Base-by-base conservation (phyloP, 2,329 filamentous ascomycete species). In the Monosporascus ibericus region DNA sequence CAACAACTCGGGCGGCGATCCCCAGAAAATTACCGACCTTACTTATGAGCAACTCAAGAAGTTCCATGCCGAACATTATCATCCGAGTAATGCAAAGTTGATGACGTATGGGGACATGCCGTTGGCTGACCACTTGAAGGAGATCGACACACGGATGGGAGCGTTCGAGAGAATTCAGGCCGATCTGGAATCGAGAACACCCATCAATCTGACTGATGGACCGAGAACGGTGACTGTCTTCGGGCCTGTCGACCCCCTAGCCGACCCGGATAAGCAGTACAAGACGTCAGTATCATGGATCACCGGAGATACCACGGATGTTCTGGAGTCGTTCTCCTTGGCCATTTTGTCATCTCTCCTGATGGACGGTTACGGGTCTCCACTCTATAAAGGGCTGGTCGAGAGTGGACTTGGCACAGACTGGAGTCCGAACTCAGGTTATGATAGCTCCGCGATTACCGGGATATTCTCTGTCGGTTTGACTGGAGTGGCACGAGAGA, bases 261-360 rank as follows among this genome's bases (percentile, higher is more conserved):
- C 92, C 27, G 89, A 91, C 51, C 80, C 85, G 39, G 88, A 94
- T 63, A 88, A 90, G 65, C 94, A 99, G 68, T 88, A 84, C 72
- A 97, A 97, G 72, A 96, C 91, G 0, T 97, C 92, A 0, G 82
- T 92, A 0, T 95, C 92, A 1, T 99, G 94, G 94, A 77, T 95
- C 30, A 86, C 91, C 67, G 90, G 91, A 40, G 87, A 96, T 60
- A 87, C 89, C 0, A 82, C 84, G 1, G 82, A 99, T 62, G 79
- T 94, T 6, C 75, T 95, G 1, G 92, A 99, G 69, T 91, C 89
- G 0, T 97, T 97, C 68, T 90, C 90, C 0, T 71, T 96, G 5
- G 84, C 87, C 3, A 78, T 99, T 8, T 74, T 97, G 36, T 90
- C 90, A 4, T 90, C 87, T 2, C 74, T 99, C 17, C 73, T 99